These are phyloP conservation scores for Lasiodiplodia sp. DNA, from an alignment of 2,329 filamentous ascomycete species.

Conservation along the genomic window DNA sequence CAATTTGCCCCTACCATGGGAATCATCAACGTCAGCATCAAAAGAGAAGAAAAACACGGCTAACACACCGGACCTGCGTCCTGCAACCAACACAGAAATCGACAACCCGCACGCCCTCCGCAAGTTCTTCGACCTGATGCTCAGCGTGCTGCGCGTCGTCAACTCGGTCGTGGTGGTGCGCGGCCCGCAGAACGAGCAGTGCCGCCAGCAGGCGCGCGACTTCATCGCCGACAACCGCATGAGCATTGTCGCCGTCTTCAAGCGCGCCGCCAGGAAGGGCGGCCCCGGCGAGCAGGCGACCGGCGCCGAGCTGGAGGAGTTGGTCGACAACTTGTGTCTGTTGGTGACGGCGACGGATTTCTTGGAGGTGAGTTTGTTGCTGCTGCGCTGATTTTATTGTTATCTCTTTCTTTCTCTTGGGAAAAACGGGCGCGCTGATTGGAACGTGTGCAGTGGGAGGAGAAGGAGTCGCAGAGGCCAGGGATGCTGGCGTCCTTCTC, in stretches of 20 bases:
- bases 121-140: conserved; percentile 84
- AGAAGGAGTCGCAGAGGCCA: conserved; percentile 4
- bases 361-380: conserved; percentile 71
- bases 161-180: conserved; percentile 81
- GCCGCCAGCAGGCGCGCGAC: conserved; percentile 73
- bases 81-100: conserved; percentile 57
- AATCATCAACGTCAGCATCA: not conserved
- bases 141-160: conserved; percentile 81
- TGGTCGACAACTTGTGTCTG: conserved; percentile 85
- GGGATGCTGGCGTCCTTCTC: conserved; percentile 5
- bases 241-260: conserved; percentile 87
- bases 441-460: not conserved
- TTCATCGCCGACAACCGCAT: conserved; percentile 86
- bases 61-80: conserved; percentile 26
- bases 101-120: conserved; percentile 74
- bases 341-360: conserved; percentile 85
- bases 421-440: not conserved
- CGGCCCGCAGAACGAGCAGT: conserved; percentile 78
- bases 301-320: conserved; percentile 63
- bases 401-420: not conserved
- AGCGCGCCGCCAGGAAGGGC: conserved; percentile 83
- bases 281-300: conserved; percentile 45
- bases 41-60: conserved; percentile 1
- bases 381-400: not conserved
- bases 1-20: not conserved